Percentiles rank a stretch among this genome's conserved stretches.
These are phyloP conservation scores for Tolypocladium capitatum DNA, from an alignment of 2,329 filamentous ascomycete species.

Conservation along the genomic window DNA sequence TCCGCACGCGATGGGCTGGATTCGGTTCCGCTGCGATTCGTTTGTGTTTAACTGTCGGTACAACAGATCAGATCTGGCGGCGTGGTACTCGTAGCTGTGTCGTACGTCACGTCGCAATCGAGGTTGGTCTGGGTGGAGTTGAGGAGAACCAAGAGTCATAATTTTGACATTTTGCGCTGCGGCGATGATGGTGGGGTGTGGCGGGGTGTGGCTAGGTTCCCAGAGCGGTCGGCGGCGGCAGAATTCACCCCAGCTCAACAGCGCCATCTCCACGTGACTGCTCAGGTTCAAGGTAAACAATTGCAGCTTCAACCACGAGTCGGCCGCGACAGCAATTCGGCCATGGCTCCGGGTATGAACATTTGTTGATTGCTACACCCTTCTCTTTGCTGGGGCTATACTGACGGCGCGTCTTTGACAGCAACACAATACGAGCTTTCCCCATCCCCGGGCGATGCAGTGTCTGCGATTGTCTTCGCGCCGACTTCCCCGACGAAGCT, in stretches of 20 bases:
- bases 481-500: slow-evolving; percentile 61
- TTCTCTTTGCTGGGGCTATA: background rate
- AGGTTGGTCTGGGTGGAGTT: slow-evolving; percentile 1
- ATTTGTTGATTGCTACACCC: background rate
- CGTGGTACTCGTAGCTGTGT: slow-evolving; percentile 4
- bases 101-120: slow-evolving; percentile 4
- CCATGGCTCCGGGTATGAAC: slow-evolving; percentile 29
- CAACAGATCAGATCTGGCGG: background rate
- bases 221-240: slow-evolving; percentile 17
- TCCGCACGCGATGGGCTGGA: slow-evolving; percentile 10
- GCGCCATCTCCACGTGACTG: slow-evolving; percentile 20
- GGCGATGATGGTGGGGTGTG: slow-evolving; percentile 27
- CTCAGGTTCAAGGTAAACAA: slow-evolving; percentile 20
- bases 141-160: slow-evolving; percentile 20
- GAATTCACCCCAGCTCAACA: slow-evolving; percentile 7
- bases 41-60: background rate
- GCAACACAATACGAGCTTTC: slow-evolving; percentile 71
- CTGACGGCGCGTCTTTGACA: slow-evolving; percentile 16
- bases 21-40: background rate
- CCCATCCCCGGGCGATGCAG: slow-evolving; percentile 71
- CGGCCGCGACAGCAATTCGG: slow-evolving; percentile 8
- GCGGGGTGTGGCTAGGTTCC: slow-evolving; percentile 21
- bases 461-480: slow-evolving; percentile 79
- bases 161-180: slow-evolving; percentile 29
- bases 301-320: slow-evolving; percentile 10